These are phyloP conservation scores for Aphanomyces astaci DNA, from an alignment of 352 stramenopile species.

Conservation along the genomic window DNA sequence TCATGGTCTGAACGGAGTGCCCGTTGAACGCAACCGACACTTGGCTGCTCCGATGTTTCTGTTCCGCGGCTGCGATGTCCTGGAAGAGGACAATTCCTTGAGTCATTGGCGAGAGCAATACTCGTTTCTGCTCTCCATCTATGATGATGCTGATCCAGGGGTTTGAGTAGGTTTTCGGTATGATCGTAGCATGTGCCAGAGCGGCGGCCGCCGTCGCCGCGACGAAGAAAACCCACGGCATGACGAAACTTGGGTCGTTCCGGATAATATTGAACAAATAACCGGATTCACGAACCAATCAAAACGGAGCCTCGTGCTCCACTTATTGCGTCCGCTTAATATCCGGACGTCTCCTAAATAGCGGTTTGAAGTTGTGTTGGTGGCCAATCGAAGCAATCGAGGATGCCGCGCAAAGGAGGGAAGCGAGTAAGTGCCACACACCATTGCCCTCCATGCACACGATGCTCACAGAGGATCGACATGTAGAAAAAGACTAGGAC, in stretches of 20 bases:
- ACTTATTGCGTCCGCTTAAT: slow-evolving; percentile 5
- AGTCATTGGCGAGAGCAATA: slow-evolving; percentile 3
- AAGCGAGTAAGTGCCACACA: slow-evolving; percentile 49
- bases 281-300: background rate
- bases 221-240: background rate
- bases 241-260: background rate
- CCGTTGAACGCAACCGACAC: background rate
- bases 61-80: background rate
- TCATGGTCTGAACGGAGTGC: background rate
- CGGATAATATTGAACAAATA: background rate
- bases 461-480: background rate
- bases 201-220: background rate
- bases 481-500: slow-evolving; percentile 76
- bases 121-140: background rate
- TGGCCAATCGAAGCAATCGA: slow-evolving; percentile 24
- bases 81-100: slow-evolving; percentile 16
- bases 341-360: background rate
- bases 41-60: background rate
- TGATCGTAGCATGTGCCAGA: background rate
- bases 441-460: slow-evolving; percentile 5
- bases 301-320: background rate
- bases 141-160: slow-evolving; percentile 6
- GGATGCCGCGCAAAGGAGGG: slow-evolving; percentile 80
- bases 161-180: background rate
- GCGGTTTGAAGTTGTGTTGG: slow-evolving; percentile 2